Percentiles rank a stretch among this genome's conserved stretches.
Conservation (phyloP, 306 rosid species). For the Gastrolobium villosum region DNA sequence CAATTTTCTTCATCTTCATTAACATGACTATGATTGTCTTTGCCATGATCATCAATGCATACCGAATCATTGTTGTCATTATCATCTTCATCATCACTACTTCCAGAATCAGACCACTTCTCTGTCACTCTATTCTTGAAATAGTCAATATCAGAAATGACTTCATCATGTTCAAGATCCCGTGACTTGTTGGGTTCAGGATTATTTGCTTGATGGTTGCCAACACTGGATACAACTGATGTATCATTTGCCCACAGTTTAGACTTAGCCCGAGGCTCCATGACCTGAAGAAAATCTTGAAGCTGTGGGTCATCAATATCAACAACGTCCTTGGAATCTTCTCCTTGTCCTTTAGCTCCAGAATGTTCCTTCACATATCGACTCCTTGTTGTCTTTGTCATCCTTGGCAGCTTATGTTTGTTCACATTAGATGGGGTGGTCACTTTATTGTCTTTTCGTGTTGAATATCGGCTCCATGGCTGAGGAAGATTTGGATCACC, state of each 20-base stretch:
- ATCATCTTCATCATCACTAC: constrained; percentile 57
- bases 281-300: constrained; percentile 85
- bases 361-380: constrained; percentile 46
- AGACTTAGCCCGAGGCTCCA: constrained; percentile 81
- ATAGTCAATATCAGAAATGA: constrained; percentile 81
- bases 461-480: constrained; percentile 75
- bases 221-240: constrained; percentile 46
- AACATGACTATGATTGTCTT: constrained; percentile 38
- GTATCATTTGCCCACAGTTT: constrained; percentile 91
- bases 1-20: constrained; percentile 37
- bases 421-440: constrained; percentile 37
- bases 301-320: constrained; percentile 66
- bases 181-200: constrained; percentile 43
- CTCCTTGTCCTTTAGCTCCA: constrained; percentile 44
- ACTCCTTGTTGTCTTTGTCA: constrained; percentile 53
- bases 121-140: constrained; percentile 80
- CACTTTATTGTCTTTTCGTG: constrained; percentile 53
- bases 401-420: constrained; percentile 5
- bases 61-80: constrained; percentile 52
- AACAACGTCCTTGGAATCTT: constrained; percentile 40
- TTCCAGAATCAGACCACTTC: constrained; percentile 89
- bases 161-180: constrained; percentile 54
- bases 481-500: constrained; percentile 78
- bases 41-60: constrained; percentile 52
- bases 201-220: constrained; percentile 47